Evolutionary conservation across 2,329 filamentous ascomycete species (phyloP), one percentile per base, ranked within the genome.

Genomic region (Pleoardoris graminearum): DNA sequence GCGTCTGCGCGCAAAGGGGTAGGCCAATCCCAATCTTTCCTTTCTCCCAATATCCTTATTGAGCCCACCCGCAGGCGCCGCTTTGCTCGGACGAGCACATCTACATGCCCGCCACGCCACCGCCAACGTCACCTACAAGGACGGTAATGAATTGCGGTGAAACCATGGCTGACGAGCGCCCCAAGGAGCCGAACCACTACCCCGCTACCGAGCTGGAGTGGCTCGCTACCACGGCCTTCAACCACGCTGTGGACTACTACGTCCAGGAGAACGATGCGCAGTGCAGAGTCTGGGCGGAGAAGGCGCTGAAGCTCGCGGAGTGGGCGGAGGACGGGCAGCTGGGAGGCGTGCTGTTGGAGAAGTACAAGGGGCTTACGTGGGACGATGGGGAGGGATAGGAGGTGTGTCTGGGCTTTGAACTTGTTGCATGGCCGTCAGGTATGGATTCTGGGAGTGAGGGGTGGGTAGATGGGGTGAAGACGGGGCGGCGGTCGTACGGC

Each of bases 121-220:
- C 44, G 25, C 41, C 54, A 23, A 62, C 63, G 14, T 60, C 51
- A 21, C 59, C 47, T 27, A 53, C 54, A 30, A n/a, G 50, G 8
- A 53, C 54, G 29, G 8, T 36, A 6, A 32, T 23, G 19, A 22
- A 46, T n/a, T 11, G 50, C 33, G 38, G 55, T 16, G 17, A 22
- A 44, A 32, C 50, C 21, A 38, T 43, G 43, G 51, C 69, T 72
- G 54, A 73, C 59, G 30, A 50, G 27, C 47, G 49, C 12, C 35
- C 30, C 4, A 61, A 70, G 63, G 58, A 62, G 79, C 75, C 72
- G 65, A 67, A 75, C 1, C 68, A 74, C 1, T 90, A 90, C 65
- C 88, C 89, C 0, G 62, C 75, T 0, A 79, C 82, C 3, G 90
- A 94, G 65, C 73, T 92, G 1, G 86, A 91, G 63, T 94, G 88